A percentile compares a stretch with the other conserved stretches of the same genome.
phyloP scores from a whole-genome alignment of 2,329 filamentous ascomycete genomes.

The Alternaria sp. region DNA sequence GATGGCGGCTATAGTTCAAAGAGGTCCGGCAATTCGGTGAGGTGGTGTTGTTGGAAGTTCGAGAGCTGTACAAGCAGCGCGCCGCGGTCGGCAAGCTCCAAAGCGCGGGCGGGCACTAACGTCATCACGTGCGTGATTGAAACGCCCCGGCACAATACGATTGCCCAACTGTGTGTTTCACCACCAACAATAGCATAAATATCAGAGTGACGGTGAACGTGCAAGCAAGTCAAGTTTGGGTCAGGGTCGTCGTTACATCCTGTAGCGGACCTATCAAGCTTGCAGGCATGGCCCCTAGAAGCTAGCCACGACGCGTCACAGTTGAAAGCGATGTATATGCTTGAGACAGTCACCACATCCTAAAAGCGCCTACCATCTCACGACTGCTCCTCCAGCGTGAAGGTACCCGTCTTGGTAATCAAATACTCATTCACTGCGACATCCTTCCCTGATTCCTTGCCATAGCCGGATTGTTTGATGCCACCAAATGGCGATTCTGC shows the following conservation, averaged over 20 bases:
- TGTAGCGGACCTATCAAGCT: neutral
- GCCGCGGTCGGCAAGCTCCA: conserved; percentile 12
- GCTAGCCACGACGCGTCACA: conserved; percentile 1
- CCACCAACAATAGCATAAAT: neutral
- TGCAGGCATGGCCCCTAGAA: neutral
- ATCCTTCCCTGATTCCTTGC: conserved; percentile 71
- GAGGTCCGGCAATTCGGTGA: conserved; percentile 16
- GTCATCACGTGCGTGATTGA: conserved; percentile 17
- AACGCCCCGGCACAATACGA: neutral
- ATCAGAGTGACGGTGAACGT: neutral
- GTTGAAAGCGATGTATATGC: neutral
- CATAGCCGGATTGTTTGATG: conserved; percentile 72
- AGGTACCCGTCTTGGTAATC: conserved; percentile 69
- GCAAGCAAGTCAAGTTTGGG: neutral
- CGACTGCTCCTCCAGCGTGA: conserved; percentile 59
- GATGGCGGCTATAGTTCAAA: conserved; percentile 7
- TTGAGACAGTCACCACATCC: neutral
- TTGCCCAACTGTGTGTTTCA: neutral
- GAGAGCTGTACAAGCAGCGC: conserved; percentile 4
- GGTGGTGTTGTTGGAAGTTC: conserved; percentile 16
- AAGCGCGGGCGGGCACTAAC: conserved; percentile 16
- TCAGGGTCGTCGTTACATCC: neutral
- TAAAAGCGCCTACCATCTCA: neutral
- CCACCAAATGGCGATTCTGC: conserved; percentile 72
- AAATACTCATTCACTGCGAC: conserved; percentile 68